Base-by-base conservation (phyloP, 164 flowering plant genomes). In the Tetrastigma voinierianum region DNA sequence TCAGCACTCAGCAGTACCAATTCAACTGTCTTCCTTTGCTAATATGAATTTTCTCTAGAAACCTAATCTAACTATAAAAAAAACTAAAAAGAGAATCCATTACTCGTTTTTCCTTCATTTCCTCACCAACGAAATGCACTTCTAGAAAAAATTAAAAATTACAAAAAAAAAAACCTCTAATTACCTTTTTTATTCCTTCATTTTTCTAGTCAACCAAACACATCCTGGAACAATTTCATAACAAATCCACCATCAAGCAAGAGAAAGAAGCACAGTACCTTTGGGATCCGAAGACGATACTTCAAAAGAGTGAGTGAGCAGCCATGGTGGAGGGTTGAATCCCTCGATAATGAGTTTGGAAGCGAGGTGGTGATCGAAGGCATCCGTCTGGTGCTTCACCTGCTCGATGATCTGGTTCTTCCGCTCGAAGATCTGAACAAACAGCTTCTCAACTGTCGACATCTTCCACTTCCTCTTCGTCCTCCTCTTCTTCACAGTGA, bases 321-420 rank as follows among this genome's bases (percentile, higher is more conserved):
- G 86, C 93, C 96, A 94, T 2, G 91, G 60, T 46, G 98, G 98
- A 70, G 96, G 97, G 17, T 64, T 67, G 48, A 90, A 72, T 61
- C 97, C 98, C 15, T 81, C 78, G 58, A 90, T 75, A 13, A 92
- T 52, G 66, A 78, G 81, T 47, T 75, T 80, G 20, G 98, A 82
- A 52, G 87, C 87, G 67, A 89, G 87, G 40, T 86, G 74, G 62
- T 82, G 93, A 47, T 81, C 82, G 80, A 75, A 88, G 59, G 78
- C 72, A 12, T 80, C 77, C 10, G 67, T 61, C 69, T 86, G 96
- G 13, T 84, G 86, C 74, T 80, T 78, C 23, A 84, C 84, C 71
- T 83, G 86, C 23, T 87, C 86, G 51, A 84, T 68, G 43, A 86
- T 84, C 77, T 75, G 49, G 51, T 73, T 71, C 84, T 81, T 88